A percentile compares a stretch with the other conserved stretches of the same genome.
Conservation (phyloP, 208 protist species). For the Blechomonas ayalai region DNA sequence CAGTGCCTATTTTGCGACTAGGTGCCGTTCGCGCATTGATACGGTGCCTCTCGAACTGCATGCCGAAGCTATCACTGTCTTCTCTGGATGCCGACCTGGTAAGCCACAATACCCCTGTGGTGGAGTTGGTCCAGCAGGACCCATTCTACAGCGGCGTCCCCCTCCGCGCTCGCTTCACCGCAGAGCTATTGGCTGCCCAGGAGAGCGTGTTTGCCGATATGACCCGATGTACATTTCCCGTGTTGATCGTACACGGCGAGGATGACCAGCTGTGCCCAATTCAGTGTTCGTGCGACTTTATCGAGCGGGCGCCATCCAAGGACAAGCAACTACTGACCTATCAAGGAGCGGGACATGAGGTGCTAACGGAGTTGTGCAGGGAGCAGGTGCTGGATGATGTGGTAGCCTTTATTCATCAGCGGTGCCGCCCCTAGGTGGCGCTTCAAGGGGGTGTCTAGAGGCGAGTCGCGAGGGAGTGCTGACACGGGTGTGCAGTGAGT, state of each 20-base stretch:
- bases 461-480: no score
- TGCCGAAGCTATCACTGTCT: slow-evolving; percentile 44
- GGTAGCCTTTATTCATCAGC: slow-evolving; percentile 26
- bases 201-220: slow-evolving; percentile 18
- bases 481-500: no score
- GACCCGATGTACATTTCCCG: slow-evolving; percentile 26
- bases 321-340: slow-evolving; percentile 52
- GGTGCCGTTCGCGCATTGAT: slow-evolving; percentile 12
- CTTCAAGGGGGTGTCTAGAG: no score
- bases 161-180: slow-evolving; percentile 36
- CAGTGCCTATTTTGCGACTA: slow-evolving; percentile 1
- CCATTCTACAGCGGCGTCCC: slow-evolving; percentile 27
- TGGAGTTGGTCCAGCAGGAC: slow-evolving; percentile 53
- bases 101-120: slow-evolving; percentile 38
- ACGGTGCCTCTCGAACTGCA: slow-evolving; percentile 13
- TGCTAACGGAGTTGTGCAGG: slow-evolving; percentile 53
- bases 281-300: slow-evolving; percentile 26
- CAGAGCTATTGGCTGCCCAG: slow-evolving; percentile 41
- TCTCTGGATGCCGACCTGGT: slow-evolving; percentile 14
- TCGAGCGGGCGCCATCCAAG: slow-evolving; percentile 18
- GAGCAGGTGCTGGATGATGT: slow-evolving; percentile 43
- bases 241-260: slow-evolving; percentile 58
- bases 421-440: no score
- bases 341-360: slow-evolving; percentile 36
- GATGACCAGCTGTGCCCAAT: slow-evolving; percentile 39